Evolutionary conservation across 2,329 filamentous ascomycete genomes (phyloP).

Genomic region (Microdochium nivale): DNA sequence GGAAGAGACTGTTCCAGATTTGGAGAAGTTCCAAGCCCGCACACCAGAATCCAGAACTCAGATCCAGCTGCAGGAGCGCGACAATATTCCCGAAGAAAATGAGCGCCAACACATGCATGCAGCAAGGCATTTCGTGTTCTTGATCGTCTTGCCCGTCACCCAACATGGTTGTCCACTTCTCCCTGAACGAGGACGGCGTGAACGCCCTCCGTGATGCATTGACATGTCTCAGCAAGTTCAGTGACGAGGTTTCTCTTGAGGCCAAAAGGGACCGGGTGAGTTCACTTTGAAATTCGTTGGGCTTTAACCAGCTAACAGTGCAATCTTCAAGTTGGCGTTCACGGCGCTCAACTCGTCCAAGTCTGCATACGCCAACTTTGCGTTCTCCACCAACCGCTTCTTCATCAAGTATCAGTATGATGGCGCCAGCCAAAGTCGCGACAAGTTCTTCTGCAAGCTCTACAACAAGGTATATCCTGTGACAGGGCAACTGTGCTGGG

Average conservation of each 20-base stretch:
- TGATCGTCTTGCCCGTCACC: background rate
- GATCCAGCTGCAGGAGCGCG: too few species aligned
- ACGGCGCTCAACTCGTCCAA: slow-evolving; percentile 74
- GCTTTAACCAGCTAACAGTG: slow-evolving; percentile 6
- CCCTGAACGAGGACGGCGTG: slow-evolving; percentile 65
- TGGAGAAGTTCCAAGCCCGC: too few species aligned
- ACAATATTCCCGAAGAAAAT: too few species aligned
- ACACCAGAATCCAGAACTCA: too few species aligned
- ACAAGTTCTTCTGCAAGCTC: slow-evolving; percentile 65
- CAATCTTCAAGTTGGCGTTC: slow-evolving; percentile 50
- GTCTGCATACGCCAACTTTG: slow-evolving; percentile 68
- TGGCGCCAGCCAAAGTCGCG: slow-evolving; percentile 38
- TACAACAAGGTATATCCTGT: slow-evolving; percentile 52
- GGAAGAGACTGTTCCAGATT: too few species aligned
- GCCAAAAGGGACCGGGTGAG: slow-evolving; percentile 58
- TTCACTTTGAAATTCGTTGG: background rate
- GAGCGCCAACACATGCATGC: too few species aligned
- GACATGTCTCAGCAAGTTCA: slow-evolving; percentile 69
- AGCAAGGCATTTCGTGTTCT: too few species aligned
- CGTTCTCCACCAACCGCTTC: slow-evolving; percentile 58
- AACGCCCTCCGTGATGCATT: slow-evolving; percentile 64
- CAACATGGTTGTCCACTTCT: slow-evolving; percentile 35
- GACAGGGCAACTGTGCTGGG: background rate
- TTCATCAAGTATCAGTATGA: slow-evolving; percentile 65
- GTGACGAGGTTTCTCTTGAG: slow-evolving; percentile 69